Evolutionary conservation across 2,329 filamentous ascomycete genomes (phyloP).

Genomic region (Beauveria rudraprayagi): DNA sequence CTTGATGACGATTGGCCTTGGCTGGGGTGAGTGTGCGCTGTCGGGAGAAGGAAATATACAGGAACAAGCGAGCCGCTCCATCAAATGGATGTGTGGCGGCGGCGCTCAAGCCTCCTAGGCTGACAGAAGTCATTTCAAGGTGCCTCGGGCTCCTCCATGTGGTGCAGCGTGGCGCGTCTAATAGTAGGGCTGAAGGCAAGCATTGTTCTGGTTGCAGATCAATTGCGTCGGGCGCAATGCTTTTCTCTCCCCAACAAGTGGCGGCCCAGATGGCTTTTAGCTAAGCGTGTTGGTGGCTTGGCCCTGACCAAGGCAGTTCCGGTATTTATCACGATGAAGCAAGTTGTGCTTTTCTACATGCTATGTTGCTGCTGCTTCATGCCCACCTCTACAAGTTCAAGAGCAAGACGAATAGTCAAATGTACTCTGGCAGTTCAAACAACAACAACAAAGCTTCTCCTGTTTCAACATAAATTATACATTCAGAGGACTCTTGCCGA

Average conservation of each 20-base stretch:
- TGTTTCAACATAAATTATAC: background rate
- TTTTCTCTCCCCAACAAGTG: too few relatives aligned
- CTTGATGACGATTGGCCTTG: background rate
- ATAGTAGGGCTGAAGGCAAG: too few relatives aligned
- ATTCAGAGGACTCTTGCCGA: background rate
- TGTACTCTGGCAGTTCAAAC: too few relatives aligned
- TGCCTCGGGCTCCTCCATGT: background rate
- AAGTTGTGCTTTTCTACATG: background rate
- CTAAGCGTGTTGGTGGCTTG: background rate
- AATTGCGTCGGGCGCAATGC: too few relatives aligned
- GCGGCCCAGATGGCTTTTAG: background rate
- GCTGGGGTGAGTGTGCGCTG: background rate
- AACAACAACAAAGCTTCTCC: background rate
- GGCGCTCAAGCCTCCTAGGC: slow-evolving; percentile 7
- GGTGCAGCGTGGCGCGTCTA: too few relatives aligned
- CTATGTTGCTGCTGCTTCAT: too few relatives aligned
- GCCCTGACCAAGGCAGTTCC: background rate
- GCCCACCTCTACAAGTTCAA: too few relatives aligned
- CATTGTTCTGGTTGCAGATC: too few relatives aligned
- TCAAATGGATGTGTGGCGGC: background rate
- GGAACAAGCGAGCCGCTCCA: background rate
- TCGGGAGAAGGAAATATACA: background rate
- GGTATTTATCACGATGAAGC: background rate
- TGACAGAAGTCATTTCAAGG: slow-evolving; percentile 5
- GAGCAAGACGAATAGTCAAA: too few relatives aligned